Percentiles rank a stretch among this genome's conserved stretches.
These are phyloP conservation scores for Coffea humblotiana DNA, from an alignment of 305 asterid species.

Conservation along the genomic window DNA sequence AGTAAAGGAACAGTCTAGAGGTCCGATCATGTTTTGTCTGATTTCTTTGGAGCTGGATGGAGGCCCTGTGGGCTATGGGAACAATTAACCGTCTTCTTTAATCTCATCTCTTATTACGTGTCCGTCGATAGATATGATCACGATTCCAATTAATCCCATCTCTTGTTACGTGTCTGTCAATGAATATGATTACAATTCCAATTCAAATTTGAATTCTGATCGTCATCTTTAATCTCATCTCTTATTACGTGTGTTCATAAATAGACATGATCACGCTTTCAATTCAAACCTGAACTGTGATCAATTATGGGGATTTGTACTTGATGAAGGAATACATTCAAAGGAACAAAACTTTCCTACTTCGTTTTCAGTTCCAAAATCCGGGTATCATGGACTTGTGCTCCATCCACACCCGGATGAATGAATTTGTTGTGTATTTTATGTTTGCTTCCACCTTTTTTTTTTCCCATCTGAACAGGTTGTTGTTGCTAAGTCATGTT, in stretches of 20 bases:
- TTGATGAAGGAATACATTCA: constrained; percentile 8
- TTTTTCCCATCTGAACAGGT: neutral
- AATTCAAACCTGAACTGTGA: too few species aligned
- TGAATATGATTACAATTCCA: too few species aligned
- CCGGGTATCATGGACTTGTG: constrained; percentile 23
- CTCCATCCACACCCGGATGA: constrained; percentile 19
- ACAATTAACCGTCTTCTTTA: neutral
- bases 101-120: neutral
- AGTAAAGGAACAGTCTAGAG: neutral
- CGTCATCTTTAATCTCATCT: too few species aligned
- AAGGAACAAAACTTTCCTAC: constrained; percentile 3
- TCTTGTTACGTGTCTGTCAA: neutral
- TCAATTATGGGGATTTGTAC: neutral
- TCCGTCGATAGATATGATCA: too few species aligned
- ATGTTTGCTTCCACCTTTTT: neutral
- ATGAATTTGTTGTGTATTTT: neutral
- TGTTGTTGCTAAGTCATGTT: neutral
- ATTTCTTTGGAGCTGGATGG: neutral
- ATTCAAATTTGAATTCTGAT: too few species aligned
- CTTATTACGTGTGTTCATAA: neutral
- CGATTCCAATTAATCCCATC: too few species aligned
- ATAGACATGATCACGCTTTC: too few species aligned
- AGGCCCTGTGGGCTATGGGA: neutral
- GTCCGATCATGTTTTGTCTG: neutral
- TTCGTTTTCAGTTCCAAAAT: constrained; percentile 20